These are phyloP conservation scores for Maudiozyma saulgeensis DNA, from an alignment of 805 yeast species.

Conservation along the genomic window DNA sequence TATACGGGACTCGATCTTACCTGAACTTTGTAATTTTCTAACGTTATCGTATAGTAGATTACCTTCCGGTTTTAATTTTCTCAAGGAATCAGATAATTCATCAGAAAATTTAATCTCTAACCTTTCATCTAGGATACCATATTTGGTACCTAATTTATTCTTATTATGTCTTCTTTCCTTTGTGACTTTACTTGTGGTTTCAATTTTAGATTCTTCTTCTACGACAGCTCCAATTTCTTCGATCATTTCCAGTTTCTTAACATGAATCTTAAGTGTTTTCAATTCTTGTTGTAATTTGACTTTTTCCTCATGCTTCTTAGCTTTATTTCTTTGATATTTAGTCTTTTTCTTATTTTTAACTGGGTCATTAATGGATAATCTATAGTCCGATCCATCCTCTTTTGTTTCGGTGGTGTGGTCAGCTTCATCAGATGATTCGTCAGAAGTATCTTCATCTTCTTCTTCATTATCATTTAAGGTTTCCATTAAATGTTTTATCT, in stretches of 20 bases:
- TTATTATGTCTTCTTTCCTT: conserved; percentile 28
- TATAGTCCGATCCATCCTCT: conserved; percentile 29
- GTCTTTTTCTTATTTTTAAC: conserved; percentile 66
- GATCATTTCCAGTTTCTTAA: conserved; percentile 48
- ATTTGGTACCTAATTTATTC: conserved; percentile 37
- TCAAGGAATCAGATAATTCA: conserved; percentile 76
- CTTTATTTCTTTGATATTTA: conserved; percentile 62
- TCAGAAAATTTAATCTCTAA: conserved; percentile 77
- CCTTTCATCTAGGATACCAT: conserved; percentile 38
- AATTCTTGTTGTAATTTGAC: conserved; percentile 45
- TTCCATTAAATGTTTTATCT: conserved; percentile 56
- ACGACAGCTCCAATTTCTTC: conserved; percentile 29
- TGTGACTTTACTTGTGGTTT: conserved; percentile 17
- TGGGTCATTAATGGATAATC: conserved; percentile 64
- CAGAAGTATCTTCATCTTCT: conserved; percentile 31
- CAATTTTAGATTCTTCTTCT: conserved; percentile 7
- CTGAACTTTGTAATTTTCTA: conserved; percentile 71
- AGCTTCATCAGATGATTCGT: conserved; percentile 31
- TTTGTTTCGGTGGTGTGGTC: conserved; percentile 25
- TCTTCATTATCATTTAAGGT: conserved; percentile 53
- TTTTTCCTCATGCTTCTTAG: conserved; percentile 52
- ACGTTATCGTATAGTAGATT: conserved; percentile 73
- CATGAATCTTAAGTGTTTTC: conserved; percentile 49
- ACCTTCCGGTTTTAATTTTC: conserved; percentile 86
- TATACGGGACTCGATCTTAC: conserved; percentile 77